Evolutionary conservation across 768 basidiomycete species (phyloP), one percentile per base, ranked within the genome.

Genomic region (Amanita brunnescens): DNA sequence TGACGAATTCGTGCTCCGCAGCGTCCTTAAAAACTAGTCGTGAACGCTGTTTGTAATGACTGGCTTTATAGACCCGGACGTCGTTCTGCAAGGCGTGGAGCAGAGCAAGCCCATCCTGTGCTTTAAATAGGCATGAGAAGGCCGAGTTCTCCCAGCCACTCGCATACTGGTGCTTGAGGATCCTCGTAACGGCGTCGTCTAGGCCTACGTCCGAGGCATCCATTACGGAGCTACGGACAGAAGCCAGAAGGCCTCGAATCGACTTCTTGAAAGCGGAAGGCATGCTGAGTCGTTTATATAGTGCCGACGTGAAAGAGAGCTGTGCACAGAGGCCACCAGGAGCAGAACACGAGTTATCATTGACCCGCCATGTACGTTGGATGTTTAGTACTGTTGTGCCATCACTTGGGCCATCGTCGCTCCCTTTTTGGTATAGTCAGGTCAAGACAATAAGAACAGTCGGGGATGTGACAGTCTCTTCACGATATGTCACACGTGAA

Each of bases 251-350:
- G 6, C 44, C 30, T 46, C 29, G 30, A 33, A 46, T n/a, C 7
- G 32, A 32, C n/a, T 46, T 33, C 30, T 46, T 46, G 44, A 46
- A 18, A 18, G 29, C 6, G 18, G 30, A 14, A 6, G 44, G 16
- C 44, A 46, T 46, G n/a, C 12, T 20, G 44, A 13, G n/a, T 32
- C n/a, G 44, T 21, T 32, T 46, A 46, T 46, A 46, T 43, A 26
- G 7, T 26, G 8, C 5, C 20, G 13, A 12, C 12, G 9, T 16
- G 18, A 14, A 10, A 20, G 16, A 16, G 34, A 5, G 21, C 21
- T 23, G 40, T 41, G 16, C 40, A 20, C 6, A 41, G 13, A 5
- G 2, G 13, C 7, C 12, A 4, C 40, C 21, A 10, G 9, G 16
- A 6, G 6, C 7, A n/a, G 16, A 26, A 44, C 13, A 23, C 43